phyloP scores from a whole-genome alignment of 129 eudicot genomes.

The Tagetes erecta region DNA sequence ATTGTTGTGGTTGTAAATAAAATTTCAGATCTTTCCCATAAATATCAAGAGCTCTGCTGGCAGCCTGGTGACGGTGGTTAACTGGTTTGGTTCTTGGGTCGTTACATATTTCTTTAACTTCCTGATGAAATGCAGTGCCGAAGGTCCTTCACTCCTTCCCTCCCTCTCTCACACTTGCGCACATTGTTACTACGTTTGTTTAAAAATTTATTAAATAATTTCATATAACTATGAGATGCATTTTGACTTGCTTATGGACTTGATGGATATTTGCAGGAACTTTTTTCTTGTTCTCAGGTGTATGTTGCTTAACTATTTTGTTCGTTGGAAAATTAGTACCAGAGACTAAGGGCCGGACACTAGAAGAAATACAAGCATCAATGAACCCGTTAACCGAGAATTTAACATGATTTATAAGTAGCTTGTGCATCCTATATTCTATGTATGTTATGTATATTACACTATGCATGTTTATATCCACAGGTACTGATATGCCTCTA shows the following conservation, averaged over 20 bases:
- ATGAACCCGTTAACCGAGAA: slow-evolving; percentile 28
- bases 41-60: slow-evolving; percentile 91
- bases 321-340: slow-evolving; percentile 67
- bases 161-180: slow-evolving; percentile 9
- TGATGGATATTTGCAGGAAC: slow-evolving; percentile 54
- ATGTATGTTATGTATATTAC: neutral
- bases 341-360: slow-evolving; percentile 64
- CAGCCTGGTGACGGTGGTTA: slow-evolving; percentile 80
- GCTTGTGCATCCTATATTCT: neutral
- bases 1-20: neutral
- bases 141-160: slow-evolving; percentile 45
- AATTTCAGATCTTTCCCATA: slow-evolving; percentile 78
- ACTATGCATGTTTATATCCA: slow-evolving; percentile 12
- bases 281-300: slow-evolving; percentile 56
- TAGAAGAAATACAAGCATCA: slow-evolving; percentile 69
- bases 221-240: neutral
- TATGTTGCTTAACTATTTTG: slow-evolving; percentile 55
- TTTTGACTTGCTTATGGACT: neutral
- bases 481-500: neutral
- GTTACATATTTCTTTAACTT: slow-evolving; percentile 76
- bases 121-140: slow-evolving; percentile 66
- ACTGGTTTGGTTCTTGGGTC: slow-evolving; percentile 91
- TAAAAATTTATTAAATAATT: neutral
- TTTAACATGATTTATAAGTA: neutral
- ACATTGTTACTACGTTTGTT: neutral